These are phyloP conservation scores for Croton setiger DNA, from an alignment of 441 rosid genomes.

Conservation along the genomic window DNA sequence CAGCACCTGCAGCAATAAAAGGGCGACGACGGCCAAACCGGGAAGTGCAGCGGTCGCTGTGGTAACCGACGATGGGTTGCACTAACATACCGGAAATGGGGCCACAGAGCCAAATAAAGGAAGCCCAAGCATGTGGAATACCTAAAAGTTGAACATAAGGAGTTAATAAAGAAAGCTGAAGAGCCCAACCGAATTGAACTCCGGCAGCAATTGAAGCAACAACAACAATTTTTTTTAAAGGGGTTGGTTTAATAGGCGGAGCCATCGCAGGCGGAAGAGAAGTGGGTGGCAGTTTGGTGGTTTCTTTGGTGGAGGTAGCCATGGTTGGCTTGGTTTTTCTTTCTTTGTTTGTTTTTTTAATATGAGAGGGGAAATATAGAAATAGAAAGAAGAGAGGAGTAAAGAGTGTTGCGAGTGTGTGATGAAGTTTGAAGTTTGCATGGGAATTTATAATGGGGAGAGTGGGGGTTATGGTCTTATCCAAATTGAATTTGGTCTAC, in stretches of 20 bases:
- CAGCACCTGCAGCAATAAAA: slow-evolving; percentile 63
- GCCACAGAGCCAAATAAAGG: slow-evolving; percentile 91
- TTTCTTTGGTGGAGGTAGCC: slow-evolving; percentile 5
- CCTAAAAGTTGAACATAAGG: slow-evolving; percentile 89
- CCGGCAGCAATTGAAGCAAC: slow-evolving; percentile 87
- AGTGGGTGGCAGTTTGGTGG: neutral
- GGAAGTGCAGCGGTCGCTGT: slow-evolving; percentile 76
- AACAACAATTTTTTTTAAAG: slow-evolving; percentile 42
- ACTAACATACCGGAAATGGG: slow-evolving; percentile 91
- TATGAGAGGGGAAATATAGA: too few species aligned
- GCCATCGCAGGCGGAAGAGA: neutral
- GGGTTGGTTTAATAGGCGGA: slow-evolving; percentile 8
- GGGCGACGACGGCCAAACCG: slow-evolving; percentile 94
- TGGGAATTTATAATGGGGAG: slow-evolving; percentile 25
- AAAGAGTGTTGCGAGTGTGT: neutral
- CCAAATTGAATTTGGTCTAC: neutral
- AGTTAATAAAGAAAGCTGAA: slow-evolving; percentile 84
- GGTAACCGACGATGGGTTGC: slow-evolving; percentile 89
- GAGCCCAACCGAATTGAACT: slow-evolving; percentile 94
- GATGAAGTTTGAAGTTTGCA: slow-evolving; percentile 13
- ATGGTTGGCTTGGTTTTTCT: neutral
- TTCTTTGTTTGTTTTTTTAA: too few species aligned
- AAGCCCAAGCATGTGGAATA: slow-evolving; percentile 87
- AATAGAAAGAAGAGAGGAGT: neutral
- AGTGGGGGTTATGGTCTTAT: slow-evolving; percentile 15